Conservation (phyloP, 768 basidiomycete species). For the Pulveroboletus frians region DNA sequence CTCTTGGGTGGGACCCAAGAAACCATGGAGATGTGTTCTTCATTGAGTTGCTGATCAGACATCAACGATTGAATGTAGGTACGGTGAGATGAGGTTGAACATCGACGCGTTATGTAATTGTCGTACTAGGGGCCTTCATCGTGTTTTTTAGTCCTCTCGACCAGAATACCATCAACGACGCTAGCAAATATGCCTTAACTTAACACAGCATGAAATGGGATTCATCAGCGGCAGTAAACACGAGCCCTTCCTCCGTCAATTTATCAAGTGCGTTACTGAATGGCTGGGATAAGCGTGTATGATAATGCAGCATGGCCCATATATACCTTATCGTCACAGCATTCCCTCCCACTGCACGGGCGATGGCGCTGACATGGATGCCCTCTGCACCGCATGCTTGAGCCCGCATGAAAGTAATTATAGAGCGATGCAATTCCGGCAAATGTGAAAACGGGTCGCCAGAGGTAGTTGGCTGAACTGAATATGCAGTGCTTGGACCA, state of each 20-base stretch:
- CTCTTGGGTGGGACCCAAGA: background rate
- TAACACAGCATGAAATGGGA: conserved; percentile 63
- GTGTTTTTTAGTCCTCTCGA: background rate
- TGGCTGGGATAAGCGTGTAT: background rate
- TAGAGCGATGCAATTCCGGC: conserved; percentile 53
- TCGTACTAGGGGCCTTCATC: background rate
- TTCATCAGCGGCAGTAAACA: conserved; percentile 80
- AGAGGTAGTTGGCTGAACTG: conserved; percentile 29
- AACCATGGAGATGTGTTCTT: conserved; percentile 4
- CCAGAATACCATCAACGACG: background rate
- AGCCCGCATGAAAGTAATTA: conserved; percentile 57
- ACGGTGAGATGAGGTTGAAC: background rate
- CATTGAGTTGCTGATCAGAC: conserved; percentile 4
- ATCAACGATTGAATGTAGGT: background rate
- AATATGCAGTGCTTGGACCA: conserved; percentile 39
- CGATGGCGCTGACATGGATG: conserved; percentile 67
- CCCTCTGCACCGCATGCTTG: conserved; percentile 56
- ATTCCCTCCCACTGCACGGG: conserved; percentile 54
- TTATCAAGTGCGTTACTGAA: conserved; percentile 65
- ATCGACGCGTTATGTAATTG: conserved; percentile 5
- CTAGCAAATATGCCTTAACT: conserved; percentile 5
- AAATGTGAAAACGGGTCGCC: conserved; percentile 52
- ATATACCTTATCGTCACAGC: conserved; percentile 61
- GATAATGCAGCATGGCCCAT: background rate
- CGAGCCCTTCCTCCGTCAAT: conserved; percentile 73